Conservation (phyloP, 345 rosid species). For the Stellera chamaejasme region DNA sequence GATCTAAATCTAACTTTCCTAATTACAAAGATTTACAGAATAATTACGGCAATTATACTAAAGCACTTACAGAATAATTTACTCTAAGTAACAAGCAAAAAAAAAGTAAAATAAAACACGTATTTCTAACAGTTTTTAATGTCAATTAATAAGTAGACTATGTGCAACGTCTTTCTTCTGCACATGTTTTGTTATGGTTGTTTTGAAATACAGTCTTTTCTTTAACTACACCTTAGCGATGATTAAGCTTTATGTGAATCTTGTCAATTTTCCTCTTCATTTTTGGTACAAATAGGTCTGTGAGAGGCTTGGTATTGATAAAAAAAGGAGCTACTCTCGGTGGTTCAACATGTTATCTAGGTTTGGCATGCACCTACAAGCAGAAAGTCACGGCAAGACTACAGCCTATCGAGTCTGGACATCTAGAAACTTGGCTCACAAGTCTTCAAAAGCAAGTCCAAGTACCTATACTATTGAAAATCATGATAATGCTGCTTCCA, state of each 20-base stretch:
- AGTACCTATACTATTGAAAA: constrained; percentile 23
- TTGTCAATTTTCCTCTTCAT: constrained; percentile 6
- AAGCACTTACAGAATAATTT: too few species aligned
- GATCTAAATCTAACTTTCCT: too few species aligned
- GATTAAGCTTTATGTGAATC: background rate
- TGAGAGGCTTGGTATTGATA: constrained; percentile 75
- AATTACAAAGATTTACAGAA: too few species aligned
- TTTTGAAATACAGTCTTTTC: too few species aligned
- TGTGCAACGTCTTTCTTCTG: too few species aligned
- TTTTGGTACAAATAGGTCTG: constrained; percentile 46
- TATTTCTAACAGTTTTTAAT: too few species aligned
- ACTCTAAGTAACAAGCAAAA: too few species aligned
- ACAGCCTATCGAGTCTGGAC: constrained; percentile 72
- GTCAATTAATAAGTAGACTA: too few species aligned
- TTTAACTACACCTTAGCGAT: too few species aligned
- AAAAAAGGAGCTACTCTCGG: constrained; percentile 69
- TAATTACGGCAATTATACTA: too few species aligned
- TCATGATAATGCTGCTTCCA: constrained; percentile 20
- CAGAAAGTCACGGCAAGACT: constrained; percentile 62
- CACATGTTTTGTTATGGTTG: too few species aligned
- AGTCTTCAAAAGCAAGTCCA: constrained; percentile 35
- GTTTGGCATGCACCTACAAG: constrained; percentile 69
- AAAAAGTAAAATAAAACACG: too few species aligned
- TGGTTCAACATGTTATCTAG: constrained; percentile 50
- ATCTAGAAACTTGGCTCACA: constrained; percentile 35